phyloP scores from a whole-genome alignment of 2,329 filamentous ascomycete species.

The Uncinocarpus reesii region DNA sequence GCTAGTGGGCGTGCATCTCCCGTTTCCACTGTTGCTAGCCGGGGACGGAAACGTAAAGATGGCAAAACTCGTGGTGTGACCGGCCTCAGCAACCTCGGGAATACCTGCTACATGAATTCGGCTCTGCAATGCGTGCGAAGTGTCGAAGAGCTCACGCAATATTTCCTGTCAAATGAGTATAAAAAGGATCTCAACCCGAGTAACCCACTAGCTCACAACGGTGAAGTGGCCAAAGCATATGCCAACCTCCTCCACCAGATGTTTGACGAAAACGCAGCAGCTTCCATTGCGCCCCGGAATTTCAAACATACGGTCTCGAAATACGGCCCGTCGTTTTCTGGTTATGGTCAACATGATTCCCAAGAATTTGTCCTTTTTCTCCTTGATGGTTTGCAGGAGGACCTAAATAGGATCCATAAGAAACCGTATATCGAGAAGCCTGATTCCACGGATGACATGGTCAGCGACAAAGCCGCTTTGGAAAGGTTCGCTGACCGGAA shows the following conservation, averaged over 20 bases:
- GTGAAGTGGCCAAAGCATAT: constrained; percentile 78
- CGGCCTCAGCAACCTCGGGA: constrained; percentile 81
- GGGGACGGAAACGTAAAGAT: constrained; percentile 59
- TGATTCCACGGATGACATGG: constrained; percentile 93
- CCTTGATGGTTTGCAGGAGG: constrained; percentile 87
- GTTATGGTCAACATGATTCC: constrained; percentile 92
- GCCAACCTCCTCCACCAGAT: constrained; percentile 65
- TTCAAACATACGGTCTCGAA: constrained; percentile 77
- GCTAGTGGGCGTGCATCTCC: constrained; percentile 59
- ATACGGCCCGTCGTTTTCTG: constrained; percentile 76
- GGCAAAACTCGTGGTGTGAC: constrained; percentile 65
- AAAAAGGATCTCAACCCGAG: constrained; percentile 70
- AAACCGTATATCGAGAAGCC: constrained; percentile 98
- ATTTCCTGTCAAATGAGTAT: constrained; percentile 68
- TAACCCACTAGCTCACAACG: constrained; percentile 78
- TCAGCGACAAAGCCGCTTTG: constrained; percentile 69
- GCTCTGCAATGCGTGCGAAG: constrained; percentile 89
- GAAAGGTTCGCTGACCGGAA: constrained; percentile 76
- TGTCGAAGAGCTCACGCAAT: constrained; percentile 85
- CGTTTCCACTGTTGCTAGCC: constrained; percentile 53
- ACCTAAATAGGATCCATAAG: constrained; percentile 83
- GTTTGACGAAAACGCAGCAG: constrained; percentile 56
- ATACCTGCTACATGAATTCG: constrained; percentile 99
- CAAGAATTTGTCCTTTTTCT: constrained; percentile 95
- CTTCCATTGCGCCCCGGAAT: constrained; percentile 64